A percentile compares a stretch with the other conserved stretches of the same genome.
Conservation (phyloP, 208 protist genomes). For the Acanthamoeba castellanii region DNA sequence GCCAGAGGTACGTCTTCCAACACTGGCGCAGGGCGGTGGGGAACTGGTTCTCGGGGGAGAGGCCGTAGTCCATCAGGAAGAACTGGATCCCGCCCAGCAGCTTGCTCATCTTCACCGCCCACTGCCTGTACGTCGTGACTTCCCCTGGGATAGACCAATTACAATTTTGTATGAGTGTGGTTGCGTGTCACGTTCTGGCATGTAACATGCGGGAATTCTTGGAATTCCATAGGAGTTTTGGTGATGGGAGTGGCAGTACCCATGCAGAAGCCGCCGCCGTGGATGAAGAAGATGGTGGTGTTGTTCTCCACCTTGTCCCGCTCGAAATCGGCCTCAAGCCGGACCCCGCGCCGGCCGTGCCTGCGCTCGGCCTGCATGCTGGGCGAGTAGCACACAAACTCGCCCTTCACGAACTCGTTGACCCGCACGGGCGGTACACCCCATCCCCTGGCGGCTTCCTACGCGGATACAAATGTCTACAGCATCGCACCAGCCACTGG, state of each 20-base stretch:
- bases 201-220: too few species aligned
- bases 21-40: slow-evolving; percentile 4
- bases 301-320: not conserved
- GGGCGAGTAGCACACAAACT: slow-evolving; percentile 33
- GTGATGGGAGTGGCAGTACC: not conserved
- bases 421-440: not conserved
- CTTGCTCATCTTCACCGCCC: slow-evolving; percentile 34
- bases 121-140: not conserved
- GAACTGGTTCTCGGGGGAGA: not conserved
- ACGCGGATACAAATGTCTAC: not conserved
- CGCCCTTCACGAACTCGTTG: not conserved
- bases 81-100: slow-evolving; percentile 25
- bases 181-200: not conserved
- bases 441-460: not conserved
- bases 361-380: not conserved
- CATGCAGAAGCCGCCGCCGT: slow-evolving; percentile 22
- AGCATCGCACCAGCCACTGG: not conserved
- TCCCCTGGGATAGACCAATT: too few species aligned
- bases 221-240: too few species aligned
- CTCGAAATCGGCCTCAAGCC: not conserved
- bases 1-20: slow-evolving; percentile 41
- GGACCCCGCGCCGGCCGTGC: not conserved
- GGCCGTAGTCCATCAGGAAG: slow-evolving; percentile 25
- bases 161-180: too few species aligned
- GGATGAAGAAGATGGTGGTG: slow-evolving; percentile 12